Evolutionary conservation across 2,329 filamentous ascomycete species (phyloP).

Genomic region (Zymoseptoria pseudotritici): DNA sequence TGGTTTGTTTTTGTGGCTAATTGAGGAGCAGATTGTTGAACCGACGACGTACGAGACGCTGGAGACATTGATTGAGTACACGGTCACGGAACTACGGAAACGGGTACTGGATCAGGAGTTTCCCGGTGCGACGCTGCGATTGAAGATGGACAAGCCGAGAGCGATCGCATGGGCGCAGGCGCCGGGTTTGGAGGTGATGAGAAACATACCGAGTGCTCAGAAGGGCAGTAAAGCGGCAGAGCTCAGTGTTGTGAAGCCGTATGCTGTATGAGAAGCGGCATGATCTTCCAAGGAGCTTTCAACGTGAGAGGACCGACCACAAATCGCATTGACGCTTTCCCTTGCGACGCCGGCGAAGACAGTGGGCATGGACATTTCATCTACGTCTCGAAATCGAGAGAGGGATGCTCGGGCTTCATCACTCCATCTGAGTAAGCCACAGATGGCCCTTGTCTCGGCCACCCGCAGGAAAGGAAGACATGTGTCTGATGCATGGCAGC

Average conservation of each 20-base stretch:
- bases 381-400: too few relatives aligned
- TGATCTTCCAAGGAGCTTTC: not conserved
- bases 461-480: not conserved
- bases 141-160: conserved; percentile 64
- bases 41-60: conserved; percentile 40
- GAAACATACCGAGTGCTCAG: conserved; percentile 9
- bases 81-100: conserved; percentile 32
- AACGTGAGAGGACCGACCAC: not conserved
- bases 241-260: conserved; percentile 17
- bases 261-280: conserved; percentile 1
- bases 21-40: conserved; percentile 29
- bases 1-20: not conserved
- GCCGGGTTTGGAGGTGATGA: conserved; percentile 55
- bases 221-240: not conserved
- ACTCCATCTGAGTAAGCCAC: too few relatives aligned
- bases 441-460: too few relatives aligned
- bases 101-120: conserved; percentile 26
- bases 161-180: conserved; percentile 67
- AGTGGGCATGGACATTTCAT: too few relatives aligned
- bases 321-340: too few relatives aligned
- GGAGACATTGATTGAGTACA: conserved; percentile 41
- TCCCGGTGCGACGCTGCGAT: conserved; percentile 47
- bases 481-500: not conserved
- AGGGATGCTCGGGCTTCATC: too few relatives aligned
- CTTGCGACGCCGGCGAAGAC: too few relatives aligned